phyloP scores from a whole-genome alignment of 306 rosid genomes.

The Pyrus pyrifolia region DNA sequence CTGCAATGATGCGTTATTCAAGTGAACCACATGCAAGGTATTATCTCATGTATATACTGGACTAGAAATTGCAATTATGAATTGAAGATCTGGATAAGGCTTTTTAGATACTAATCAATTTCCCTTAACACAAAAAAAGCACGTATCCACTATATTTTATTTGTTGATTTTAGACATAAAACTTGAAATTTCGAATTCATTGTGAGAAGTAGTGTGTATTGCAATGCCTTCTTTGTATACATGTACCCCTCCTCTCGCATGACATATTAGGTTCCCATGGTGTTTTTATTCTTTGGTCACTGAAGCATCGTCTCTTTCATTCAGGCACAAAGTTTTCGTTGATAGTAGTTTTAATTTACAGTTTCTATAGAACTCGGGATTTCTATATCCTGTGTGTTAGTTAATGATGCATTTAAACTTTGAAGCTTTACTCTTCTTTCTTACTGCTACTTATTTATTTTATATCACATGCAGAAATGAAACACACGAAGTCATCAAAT shows the following conservation, averaged over 20 bases:
- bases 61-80: too few relatives aligned
- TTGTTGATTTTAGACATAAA: not conserved
- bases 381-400: not conserved
- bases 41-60: not conserved
- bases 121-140: not conserved
- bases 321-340: not conserved
- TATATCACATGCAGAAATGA: constrained; percentile 66
- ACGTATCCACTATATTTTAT: not conserved
- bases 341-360: not conserved
- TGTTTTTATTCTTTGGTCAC: not conserved
- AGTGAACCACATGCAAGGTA: constrained; percentile 99
- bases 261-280: not conserved
- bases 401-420: not conserved
- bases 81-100: not conserved
- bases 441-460: constrained; percentile 3
- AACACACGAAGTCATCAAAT: constrained; percentile 96
- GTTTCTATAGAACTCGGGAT: not conserved
- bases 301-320: not conserved
- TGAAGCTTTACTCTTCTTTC: not conserved
- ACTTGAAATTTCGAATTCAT: not conserved
- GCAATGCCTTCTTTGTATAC: not conserved
- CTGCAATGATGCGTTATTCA: constrained; percentile 99
- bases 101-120: not conserved
- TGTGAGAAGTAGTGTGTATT: not conserved
- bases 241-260: not conserved